These are phyloP conservation scores for Juglanconis oblonga DNA, from an alignment of 2,329 filamentous ascomycete species.

Conservation along the genomic window DNA sequence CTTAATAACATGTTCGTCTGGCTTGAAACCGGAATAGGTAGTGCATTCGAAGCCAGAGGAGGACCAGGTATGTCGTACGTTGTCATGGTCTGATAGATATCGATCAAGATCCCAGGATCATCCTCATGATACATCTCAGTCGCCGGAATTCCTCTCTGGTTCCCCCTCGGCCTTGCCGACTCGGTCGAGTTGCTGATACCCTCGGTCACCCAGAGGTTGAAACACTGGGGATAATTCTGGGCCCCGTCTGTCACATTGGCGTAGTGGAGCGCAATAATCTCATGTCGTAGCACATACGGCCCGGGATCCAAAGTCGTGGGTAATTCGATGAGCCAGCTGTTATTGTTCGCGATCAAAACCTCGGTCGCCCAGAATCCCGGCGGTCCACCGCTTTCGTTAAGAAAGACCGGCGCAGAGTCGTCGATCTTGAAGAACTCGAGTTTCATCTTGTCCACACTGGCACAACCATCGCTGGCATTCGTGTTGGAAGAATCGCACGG, in stretches of 20 bases:
- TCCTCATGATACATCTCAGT: slow-evolving; percentile 23
- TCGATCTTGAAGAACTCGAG: slow-evolving; percentile 44
- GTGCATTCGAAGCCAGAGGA: slow-evolving; percentile 23
- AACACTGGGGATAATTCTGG: slow-evolving; percentile 31
- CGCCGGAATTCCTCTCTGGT: slow-evolving; percentile 16
- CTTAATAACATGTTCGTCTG: slow-evolving; percentile 20
- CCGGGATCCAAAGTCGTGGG: slow-evolving; percentile 40
- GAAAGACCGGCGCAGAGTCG: slow-evolving; percentile 29
- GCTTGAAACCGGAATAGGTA: slow-evolving; percentile 22
- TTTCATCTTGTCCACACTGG: slow-evolving; percentile 34
- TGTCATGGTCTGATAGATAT: slow-evolving; percentile 22
- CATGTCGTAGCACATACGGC: slow-evolving; percentile 53
- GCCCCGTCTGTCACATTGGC: slow-evolving; percentile 24
- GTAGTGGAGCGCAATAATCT: slow-evolving; percentile 41
- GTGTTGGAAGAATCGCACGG: slow-evolving; percentile 24
- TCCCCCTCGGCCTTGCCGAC: slow-evolving; percentile 9
- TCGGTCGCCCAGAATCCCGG: slow-evolving; percentile 38
- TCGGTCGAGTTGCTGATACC: neutral
- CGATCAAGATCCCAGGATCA: slow-evolving; percentile 25
- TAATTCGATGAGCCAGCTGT: slow-evolving; percentile 46
- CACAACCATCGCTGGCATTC: slow-evolving; percentile 33
- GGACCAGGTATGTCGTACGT: slow-evolving; percentile 28
- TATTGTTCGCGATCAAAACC: slow-evolving; percentile 50
- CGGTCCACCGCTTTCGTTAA: slow-evolving; percentile 22
- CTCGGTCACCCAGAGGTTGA: slow-evolving; percentile 28